Evolutionary conservation across 495 filamentous ascomycete genomes (phyloP).

Genomic region (Gamarada debralockiae): DNA sequence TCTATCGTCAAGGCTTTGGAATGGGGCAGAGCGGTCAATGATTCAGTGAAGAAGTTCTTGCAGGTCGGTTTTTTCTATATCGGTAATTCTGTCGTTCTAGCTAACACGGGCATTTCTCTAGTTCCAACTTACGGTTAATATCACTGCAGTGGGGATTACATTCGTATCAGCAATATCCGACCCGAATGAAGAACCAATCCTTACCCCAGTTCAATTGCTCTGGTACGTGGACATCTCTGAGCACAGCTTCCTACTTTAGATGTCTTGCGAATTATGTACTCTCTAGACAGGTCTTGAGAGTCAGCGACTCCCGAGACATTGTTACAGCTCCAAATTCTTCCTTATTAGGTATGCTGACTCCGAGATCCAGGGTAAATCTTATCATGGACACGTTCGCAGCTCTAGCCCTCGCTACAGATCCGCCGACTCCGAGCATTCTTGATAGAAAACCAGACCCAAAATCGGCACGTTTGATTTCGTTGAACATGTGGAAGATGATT

Average conservation of each 20-base stretch:
- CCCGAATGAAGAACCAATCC: conserved; percentile 58
- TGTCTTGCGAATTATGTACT: too few relatives aligned
- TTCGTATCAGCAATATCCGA: conserved; percentile 78
- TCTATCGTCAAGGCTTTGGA: conserved; percentile 86
- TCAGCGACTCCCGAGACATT: too few relatives aligned
- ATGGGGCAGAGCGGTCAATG: conserved; percentile 89
- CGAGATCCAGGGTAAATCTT: conserved; percentile 90
- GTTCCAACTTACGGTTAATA: conserved; percentile 90
- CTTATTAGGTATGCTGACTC: too few relatives aligned
- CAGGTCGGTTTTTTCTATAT: conserved; percentile 44
- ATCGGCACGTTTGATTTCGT: conserved; percentile 68
- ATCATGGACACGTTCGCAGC: conserved; percentile 95
- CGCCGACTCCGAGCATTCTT: conserved; percentile 72
- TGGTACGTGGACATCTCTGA: too few relatives aligned
- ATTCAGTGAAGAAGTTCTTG: conserved; percentile 85
- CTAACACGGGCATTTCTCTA: conserved; percentile 27
- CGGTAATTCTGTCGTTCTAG: too few relatives aligned
- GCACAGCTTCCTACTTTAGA: too few relatives aligned
- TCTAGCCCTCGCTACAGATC: conserved; percentile 83
- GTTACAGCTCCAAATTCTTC: too few relatives aligned
- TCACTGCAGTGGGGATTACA: conserved; percentile 79
- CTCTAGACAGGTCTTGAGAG: too few relatives aligned
- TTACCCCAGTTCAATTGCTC: conserved; percentile 81
- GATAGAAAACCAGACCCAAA: conserved; percentile 77
- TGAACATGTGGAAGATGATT: conserved; percentile 97